Conservation (phyloP, 805 yeast species). For the Ogataea pignaliae region DNA sequence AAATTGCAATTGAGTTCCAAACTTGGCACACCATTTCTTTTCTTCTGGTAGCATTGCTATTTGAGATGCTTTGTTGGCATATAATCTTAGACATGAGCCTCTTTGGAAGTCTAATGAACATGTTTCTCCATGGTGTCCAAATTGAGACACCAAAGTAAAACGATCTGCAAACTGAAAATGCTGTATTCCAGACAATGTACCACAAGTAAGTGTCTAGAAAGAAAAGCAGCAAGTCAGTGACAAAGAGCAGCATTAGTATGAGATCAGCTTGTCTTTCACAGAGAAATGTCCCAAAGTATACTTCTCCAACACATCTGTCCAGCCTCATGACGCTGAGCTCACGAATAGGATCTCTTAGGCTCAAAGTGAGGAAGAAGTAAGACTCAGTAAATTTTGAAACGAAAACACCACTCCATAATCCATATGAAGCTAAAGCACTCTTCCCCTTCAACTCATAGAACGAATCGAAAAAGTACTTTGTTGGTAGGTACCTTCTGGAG, state of each 20-base stretch:
- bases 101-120: constrained; percentile 70
- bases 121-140: constrained; percentile 87
- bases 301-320: constrained; percentile 59
- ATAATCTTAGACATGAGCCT: constrained; percentile 69
- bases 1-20: constrained; percentile 81
- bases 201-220: constrained; percentile 80
- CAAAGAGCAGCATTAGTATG: constrained; percentile 46
- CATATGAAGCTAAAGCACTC: constrained; percentile 56
- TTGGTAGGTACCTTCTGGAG: constrained; percentile 46
- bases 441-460: constrained; percentile 50
- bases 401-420: constrained; percentile 67
- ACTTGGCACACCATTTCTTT: constrained; percentile 60
- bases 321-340: constrained; percentile 57
- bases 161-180: constrained; percentile 67
- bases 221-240: constrained; percentile 65
- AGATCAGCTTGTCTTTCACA: constrained; percentile 57
- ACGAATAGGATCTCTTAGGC: constrained; percentile 68
- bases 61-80: constrained; percentile 35
- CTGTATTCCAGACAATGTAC: constrained; percentile 79
- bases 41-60: constrained; percentile 33
- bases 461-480: constrained; percentile 54
- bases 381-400: constrained; percentile 63
- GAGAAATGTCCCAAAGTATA: constrained; percentile 43
- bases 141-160: constrained; percentile 70
- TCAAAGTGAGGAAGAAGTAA: constrained; percentile 69